Percentiles rank a stretch among this genome's conserved stretches.
Conservation (phyloP, 2,329 filamentous ascomycete species). For the Pseudogymnoascus sp. region DNA sequence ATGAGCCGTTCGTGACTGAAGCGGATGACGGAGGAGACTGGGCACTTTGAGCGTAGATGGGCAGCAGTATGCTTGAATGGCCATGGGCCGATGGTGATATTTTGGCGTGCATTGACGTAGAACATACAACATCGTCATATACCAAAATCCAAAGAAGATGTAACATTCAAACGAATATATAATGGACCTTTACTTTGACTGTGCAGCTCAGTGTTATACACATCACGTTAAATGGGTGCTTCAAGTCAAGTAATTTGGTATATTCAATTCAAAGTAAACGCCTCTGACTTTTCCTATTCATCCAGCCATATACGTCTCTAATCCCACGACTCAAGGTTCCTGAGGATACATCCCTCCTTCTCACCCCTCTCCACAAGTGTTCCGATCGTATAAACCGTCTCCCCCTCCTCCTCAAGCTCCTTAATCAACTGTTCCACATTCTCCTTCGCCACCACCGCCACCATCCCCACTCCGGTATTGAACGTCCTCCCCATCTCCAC, state of each 20-base stretch:
- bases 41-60: constrained; percentile 45
- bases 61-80: not conserved
- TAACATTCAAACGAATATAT: not conserved
- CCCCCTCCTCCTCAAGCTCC: constrained; percentile 57
- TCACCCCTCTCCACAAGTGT: constrained; percentile 50
- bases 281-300: constrained; percentile 2
- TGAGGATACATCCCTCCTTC: constrained; percentile 54
- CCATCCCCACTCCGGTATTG: constrained; percentile 94
- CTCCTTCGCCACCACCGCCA: constrained; percentile 63
- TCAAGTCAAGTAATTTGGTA: not conserved
- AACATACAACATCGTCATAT: not conserved
- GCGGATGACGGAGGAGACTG: constrained; percentile 73
- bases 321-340: constrained; percentile 38
- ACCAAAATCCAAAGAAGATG: not conserved
- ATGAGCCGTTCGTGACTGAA: constrained; percentile 77
- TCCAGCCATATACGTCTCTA: constrained; percentile 12
- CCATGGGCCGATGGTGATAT: not conserved
- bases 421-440: constrained; percentile 52
- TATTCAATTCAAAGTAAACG: constrained; percentile 8
- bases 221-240: not conserved
- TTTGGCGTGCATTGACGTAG: not conserved
- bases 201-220: not conserved
- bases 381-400: constrained; percentile 71
- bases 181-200: not conserved
- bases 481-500: constrained; percentile 85